These are phyloP conservation scores for Candolleomyces eurysporus DNA, from an alignment of 768 basidiomycete species.

Conservation along the genomic window DNA sequence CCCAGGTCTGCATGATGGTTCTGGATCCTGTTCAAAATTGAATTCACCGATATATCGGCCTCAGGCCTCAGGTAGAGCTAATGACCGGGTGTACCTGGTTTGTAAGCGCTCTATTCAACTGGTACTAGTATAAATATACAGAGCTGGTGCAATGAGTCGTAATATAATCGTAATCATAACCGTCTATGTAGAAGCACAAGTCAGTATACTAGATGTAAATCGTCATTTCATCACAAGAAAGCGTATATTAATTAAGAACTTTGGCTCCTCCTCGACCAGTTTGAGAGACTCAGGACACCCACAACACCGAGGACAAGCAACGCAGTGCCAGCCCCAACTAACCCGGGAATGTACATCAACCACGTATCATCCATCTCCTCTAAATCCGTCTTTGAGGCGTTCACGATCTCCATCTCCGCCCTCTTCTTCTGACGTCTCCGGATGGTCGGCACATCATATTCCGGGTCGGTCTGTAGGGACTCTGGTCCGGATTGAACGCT, in stretches of 20 bases:
- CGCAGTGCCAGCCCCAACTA: constrained; percentile 84
- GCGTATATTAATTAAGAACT: constrained; percentile 38
- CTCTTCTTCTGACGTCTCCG: constrained; percentile 56
- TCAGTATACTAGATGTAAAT: not conserved
- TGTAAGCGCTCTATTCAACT: too few relatives aligned
- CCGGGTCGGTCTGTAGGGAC: constrained; percentile 32
- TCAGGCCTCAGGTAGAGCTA: not conserved
- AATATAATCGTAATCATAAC: too few relatives aligned
- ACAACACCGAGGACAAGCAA: constrained; percentile 76
- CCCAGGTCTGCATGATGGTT: constrained; percentile 33
- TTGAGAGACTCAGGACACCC: constrained; percentile 74
- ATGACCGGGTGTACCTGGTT: too few relatives aligned
- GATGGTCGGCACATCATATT: constrained; percentile 35
- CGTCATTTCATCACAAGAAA: not conserved
- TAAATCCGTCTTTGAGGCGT: constrained; percentile 41
- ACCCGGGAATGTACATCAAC: constrained; percentile 76
- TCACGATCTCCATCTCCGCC: constrained; percentile 51
- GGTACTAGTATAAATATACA: not conserved
- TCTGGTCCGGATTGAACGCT: constrained; percentile 32
- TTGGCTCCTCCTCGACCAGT: constrained; percentile 65
- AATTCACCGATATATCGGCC: too few relatives aligned
- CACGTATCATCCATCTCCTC: constrained; percentile 70
- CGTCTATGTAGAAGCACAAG: too few relatives aligned
- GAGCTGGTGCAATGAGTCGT: not conserved
- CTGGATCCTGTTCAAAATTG: too few relatives aligned